Evolutionary conservation across 2,329 filamentous ascomycete species (phyloP).

Genomic region (Alternaria ethzedia): DNA sequence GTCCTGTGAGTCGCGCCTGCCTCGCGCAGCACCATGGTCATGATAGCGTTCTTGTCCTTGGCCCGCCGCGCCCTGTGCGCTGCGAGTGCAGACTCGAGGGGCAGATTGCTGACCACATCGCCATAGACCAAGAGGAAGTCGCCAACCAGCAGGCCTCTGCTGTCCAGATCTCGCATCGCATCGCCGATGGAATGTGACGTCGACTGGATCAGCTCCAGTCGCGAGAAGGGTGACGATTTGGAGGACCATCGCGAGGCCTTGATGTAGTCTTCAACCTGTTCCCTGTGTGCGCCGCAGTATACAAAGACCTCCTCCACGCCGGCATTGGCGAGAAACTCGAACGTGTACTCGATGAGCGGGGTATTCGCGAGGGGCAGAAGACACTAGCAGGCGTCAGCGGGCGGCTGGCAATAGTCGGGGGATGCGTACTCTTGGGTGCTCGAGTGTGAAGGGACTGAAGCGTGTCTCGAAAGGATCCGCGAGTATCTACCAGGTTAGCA

Average conservation of each 20-base stretch:
- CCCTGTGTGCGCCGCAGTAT: conserved; percentile 86
- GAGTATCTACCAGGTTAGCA: conserved; percentile 67
- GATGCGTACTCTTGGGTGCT: conserved; percentile 78
- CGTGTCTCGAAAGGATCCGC: conserved; percentile 94
- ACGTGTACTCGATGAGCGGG: conserved; percentile 94
- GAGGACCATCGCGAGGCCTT: conserved; percentile 75
- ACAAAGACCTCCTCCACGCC: conserved; percentile 94
- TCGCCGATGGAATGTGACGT: conserved; percentile 89
- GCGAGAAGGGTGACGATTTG: conserved; percentile 78
- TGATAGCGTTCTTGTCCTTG: conserved; percentile 91
- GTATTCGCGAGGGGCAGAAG: conserved; percentile 91
- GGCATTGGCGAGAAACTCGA: conserved; percentile 94
- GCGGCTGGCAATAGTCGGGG: not conserved
- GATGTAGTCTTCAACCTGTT: conserved; percentile 87
- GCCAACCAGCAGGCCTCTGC: conserved; percentile 80
- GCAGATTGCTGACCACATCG: conserved; percentile 88
- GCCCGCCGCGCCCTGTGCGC: conserved; percentile 81
- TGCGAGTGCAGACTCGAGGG: conserved; percentile 78
- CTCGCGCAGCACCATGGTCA: conserved; percentile 91
- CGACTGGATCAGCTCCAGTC: conserved; percentile 84
- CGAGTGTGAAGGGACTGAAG: conserved; percentile 87
- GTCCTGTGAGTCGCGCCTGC: conserved; percentile 77
- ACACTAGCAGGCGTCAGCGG: conserved; percentile 65
- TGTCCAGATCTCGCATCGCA: conserved; percentile 91
- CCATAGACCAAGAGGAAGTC: conserved; percentile 95